A percentile compares a stretch with the other conserved stretches of the same genome.
phyloP scores from a whole-genome alignment of 1,284 basidiomycete species.

The Pascua guehoae region DNA sequence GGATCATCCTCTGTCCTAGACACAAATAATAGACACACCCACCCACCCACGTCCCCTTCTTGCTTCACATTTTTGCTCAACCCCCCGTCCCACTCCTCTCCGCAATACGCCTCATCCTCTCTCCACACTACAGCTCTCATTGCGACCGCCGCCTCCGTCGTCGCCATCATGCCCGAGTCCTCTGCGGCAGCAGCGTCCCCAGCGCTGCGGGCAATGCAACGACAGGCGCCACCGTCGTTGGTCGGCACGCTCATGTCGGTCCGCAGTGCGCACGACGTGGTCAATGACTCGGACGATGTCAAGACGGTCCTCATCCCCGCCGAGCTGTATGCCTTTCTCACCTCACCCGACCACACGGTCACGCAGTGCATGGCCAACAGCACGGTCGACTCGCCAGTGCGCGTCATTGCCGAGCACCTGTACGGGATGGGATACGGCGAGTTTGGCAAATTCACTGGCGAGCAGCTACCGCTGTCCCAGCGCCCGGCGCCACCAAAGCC shows the following conservation, averaged over 20 bases:
- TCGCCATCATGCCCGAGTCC: too few species aligned
- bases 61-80: too few species aligned
- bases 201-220: conserved; percentile 10
- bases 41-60: too few species aligned
- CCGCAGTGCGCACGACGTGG: conserved; percentile 13
- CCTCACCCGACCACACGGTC: conserved; percentile 15
- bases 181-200: conserved; percentile 1
- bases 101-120: too few species aligned
- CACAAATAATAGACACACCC: too few species aligned
- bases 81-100: too few species aligned
- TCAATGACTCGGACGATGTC: conserved; percentile 8
- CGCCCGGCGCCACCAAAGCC: not conserved
- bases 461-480: not conserved
- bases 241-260: conserved; percentile 3
- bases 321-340: conserved; percentile 18
- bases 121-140: too few species aligned
- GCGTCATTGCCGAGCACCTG: conserved; percentile 23
- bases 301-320: conserved; percentile 14
- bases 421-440: conserved; percentile 19
- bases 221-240: conserved; percentile 6
- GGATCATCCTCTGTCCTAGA: too few species aligned
- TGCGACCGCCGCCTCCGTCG: too few species aligned
- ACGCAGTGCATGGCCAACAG: conserved; percentile 18
- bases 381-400: conserved; percentile 20
- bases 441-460: conserved; percentile 15